Evolutionary conservation across 805 yeast species (phyloP).

Genomic region (Saccharomyces jurei): DNA sequence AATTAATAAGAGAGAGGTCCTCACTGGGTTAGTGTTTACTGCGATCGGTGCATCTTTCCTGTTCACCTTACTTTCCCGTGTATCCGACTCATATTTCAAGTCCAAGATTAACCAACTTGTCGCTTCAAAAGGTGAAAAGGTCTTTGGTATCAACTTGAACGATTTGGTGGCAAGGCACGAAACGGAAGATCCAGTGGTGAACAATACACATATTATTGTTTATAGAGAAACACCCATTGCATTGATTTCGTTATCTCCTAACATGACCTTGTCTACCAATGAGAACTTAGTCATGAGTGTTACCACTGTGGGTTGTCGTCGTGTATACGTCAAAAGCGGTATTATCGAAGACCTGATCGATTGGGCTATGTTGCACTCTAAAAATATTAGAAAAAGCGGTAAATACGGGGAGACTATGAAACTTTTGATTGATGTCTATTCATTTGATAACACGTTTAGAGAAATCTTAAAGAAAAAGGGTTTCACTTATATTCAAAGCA

Average conservation of each 20-base stretch:
- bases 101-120: constrained; percentile 32
- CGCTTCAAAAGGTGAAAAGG: constrained; percentile 29
- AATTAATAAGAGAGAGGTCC: constrained; percentile 24
- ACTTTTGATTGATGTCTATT: constrained; percentile 41
- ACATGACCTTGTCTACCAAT: constrained; percentile 35
- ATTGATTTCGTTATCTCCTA: constrained; percentile 39
- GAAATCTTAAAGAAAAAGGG: constrained; percentile 35
- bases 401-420: constrained; percentile 30
- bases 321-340: constrained; percentile 58
- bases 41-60: constrained; percentile 33
- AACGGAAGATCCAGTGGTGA: constrained; percentile 30
- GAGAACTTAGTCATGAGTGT: constrained; percentile 44
- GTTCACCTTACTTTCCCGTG: constrained; percentile 33
- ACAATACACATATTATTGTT: constrained; percentile 46
- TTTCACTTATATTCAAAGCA: constrained; percentile 34
- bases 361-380: constrained; percentile 48
- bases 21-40: constrained; percentile 34
- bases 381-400: constrained; percentile 30
- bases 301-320: constrained; percentile 54
- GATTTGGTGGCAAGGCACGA: constrained; percentile 11
- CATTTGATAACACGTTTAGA: constrained; percentile 41
- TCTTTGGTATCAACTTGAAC: constrained; percentile 43
- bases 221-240: constrained; percentile 73
- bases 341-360: constrained; percentile 54
- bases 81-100: constrained; percentile 43